Evolutionary conservation across 148 eudicot genomes (phyloP).

Genomic region (Hydrangea macrophylla): DNA sequence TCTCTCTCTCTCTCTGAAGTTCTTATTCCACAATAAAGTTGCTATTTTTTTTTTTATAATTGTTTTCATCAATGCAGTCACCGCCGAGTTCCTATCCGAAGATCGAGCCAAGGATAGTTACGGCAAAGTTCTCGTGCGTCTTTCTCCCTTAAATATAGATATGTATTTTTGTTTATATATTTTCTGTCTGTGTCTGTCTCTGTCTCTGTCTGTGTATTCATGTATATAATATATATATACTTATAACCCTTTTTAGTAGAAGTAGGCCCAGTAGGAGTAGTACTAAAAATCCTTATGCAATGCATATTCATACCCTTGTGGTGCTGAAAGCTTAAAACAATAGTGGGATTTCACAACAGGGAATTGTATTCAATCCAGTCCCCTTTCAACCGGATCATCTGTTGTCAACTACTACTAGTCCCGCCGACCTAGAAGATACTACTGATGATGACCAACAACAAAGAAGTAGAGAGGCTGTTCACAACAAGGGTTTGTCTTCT

Average conservation of each 20-base stretch:
- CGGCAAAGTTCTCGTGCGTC: constrained; percentile 60
- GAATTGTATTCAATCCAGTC: constrained; percentile 69
- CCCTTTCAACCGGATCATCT: constrained; percentile 49
- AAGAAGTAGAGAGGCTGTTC: constrained; percentile 20
- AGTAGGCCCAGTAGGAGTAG: too few species aligned
- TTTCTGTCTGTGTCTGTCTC: background rate
- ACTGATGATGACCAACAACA: constrained; percentile 31
- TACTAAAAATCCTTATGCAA: too few species aligned
- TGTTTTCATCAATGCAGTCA: too few species aligned
- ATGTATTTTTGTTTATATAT: background rate
- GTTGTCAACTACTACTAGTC: constrained; percentile 10
- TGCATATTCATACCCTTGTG: too few species aligned
- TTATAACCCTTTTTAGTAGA: too few species aligned
- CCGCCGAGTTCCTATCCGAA: constrained; percentile 64
- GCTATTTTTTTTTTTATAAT: too few species aligned
- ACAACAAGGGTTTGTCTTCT: constrained; percentile 32
- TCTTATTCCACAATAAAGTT: too few species aligned
- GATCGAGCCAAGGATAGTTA: constrained; percentile 71
- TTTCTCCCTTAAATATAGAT: background rate
- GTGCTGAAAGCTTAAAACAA: background rate
- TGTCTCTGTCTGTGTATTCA: background rate
- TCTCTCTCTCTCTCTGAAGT: background rate
- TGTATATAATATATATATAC: too few species aligned
- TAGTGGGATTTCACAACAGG: constrained; percentile 38
- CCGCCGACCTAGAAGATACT: too few species aligned